Evolutionary conservation across 1,284 basidiomycete species (phyloP).

Genomic region (Ustanciosporium gigantosporum): DNA sequence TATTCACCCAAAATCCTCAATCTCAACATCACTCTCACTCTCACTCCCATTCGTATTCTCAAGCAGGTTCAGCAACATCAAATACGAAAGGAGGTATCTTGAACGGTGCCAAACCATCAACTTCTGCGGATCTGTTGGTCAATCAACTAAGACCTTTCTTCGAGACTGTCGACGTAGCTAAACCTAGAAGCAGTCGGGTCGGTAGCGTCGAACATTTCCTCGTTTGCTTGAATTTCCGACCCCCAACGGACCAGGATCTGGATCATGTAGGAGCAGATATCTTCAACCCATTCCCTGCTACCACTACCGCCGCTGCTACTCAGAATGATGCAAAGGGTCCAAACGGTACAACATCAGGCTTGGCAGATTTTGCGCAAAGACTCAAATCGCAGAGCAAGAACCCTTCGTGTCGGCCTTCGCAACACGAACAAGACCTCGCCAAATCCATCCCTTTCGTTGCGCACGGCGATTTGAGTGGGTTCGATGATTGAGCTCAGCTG

Average conservation of each 20-base stretch:
- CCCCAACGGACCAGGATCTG: conserved; percentile 16
- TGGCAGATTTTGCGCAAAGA: conserved; percentile 21
- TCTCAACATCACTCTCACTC: background rate
- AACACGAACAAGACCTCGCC: conserved; percentile 8
- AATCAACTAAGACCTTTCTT: conserved; percentile 62
- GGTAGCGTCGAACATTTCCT: conserved; percentile 65
- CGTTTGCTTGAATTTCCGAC: conserved; percentile 64
- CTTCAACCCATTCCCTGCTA: too few species aligned
- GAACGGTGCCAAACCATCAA: conserved; percentile 17
- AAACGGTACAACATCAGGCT: too few species aligned
- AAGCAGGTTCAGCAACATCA: conserved; percentile 21
- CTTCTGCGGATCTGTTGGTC: conserved; percentile 30
- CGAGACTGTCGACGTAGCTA: conserved; percentile 60
- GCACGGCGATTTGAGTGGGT: conserved; percentile 33
- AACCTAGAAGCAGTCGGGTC: conserved; percentile 59
- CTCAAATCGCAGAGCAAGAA: conserved; percentile 12
- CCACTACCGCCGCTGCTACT: too few species aligned
- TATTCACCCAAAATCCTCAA: conserved; percentile 62
- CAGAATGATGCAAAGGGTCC: too few species aligned
- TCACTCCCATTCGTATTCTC: conserved; percentile 10
- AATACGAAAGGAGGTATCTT: conserved; percentile 15
- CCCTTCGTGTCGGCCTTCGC: background rate
- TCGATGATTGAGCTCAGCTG: conserved; percentile 20
- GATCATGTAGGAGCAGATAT: too few species aligned
- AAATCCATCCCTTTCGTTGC: conserved; percentile 26